Percentiles rank a stretch among this genome's conserved stretches.
Conservation (phyloP, 345 rosid species). For the Moricandia arvensis region DNA sequence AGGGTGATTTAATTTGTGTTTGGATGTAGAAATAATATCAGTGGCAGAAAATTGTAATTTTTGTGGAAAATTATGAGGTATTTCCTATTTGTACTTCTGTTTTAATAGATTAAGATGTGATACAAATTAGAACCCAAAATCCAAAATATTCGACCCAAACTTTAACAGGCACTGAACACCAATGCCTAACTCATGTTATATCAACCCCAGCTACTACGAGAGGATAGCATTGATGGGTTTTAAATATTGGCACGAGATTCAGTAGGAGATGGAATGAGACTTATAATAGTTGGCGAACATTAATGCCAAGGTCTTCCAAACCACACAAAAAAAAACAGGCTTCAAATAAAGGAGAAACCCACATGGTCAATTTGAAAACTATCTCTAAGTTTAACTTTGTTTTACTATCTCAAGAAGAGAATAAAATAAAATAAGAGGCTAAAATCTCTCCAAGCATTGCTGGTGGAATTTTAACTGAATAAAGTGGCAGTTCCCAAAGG, state of each 20-base stretch:
- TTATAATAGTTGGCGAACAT: not conserved
- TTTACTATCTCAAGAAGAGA: constrained; percentile 8
- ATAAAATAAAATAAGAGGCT: not conserved
- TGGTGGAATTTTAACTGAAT: not conserved
- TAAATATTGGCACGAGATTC: not conserved
- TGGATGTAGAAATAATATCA: no score
- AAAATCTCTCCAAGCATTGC: not conserved
- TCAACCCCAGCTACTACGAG: not conserved
- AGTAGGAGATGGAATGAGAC: not conserved
- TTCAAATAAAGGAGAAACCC: constrained; percentile 1
- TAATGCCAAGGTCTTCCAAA: not conserved
- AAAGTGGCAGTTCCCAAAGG: not conserved
- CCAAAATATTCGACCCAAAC: no score
- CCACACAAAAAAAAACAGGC: not conserved
- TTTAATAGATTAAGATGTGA: no score
- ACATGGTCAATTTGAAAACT: not conserved
- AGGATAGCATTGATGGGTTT: not conserved
- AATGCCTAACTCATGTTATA: not conserved
- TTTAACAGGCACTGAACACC: no score
- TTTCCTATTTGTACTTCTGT: no score
- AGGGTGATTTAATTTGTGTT: no score
- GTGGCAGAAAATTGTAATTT: no score
- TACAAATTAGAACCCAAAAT: no score
- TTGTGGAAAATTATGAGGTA: no score
- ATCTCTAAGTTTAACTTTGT: not conserved